These are phyloP conservation scores for Trichoderma sp. DNA, from an alignment of 2,329 filamentous ascomycete genomes.

Conservation along the genomic window DNA sequence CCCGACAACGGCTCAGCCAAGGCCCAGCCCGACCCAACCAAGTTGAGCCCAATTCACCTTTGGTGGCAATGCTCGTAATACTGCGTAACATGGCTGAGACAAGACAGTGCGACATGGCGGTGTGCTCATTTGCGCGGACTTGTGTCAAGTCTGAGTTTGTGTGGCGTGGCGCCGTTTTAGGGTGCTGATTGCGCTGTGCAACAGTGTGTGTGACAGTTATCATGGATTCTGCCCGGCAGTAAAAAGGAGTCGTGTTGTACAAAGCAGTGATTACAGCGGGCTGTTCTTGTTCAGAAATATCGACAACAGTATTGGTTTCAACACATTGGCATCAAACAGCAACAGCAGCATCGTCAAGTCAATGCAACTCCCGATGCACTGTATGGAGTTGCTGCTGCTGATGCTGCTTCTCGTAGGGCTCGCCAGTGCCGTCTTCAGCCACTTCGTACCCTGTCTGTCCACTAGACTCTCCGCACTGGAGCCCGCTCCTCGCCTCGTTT, in stretches of 20 bases:
- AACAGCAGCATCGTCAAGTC: too few relatives aligned
- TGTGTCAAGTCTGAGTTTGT: not conserved
- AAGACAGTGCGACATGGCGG: constrained; percentile 18
- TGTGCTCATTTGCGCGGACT: not conserved
- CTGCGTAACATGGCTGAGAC: not conserved
- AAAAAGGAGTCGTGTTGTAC: too few relatives aligned
- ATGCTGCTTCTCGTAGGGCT: not conserved
- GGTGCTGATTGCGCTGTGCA: not conserved
- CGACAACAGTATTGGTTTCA: too few relatives aligned
- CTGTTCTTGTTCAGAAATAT: too few relatives aligned
- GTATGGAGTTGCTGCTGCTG: not conserved
- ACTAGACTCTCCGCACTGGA: not conserved
- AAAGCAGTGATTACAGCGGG: too few relatives aligned
- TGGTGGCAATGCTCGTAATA: not conserved
- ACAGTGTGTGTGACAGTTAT: not conserved
- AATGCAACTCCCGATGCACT: not conserved
- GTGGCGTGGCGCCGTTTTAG: not conserved
- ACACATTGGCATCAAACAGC: too few relatives aligned
- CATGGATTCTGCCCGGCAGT: too few relatives aligned
- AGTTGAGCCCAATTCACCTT: not conserved
- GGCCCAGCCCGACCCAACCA: too few relatives aligned
- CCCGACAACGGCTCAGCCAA: not conserved
- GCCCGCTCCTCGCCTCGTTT: not conserved
- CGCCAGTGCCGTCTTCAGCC: not conserved
- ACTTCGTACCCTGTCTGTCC: not conserved